phyloP scores from a whole-genome alignment of 2,329 filamentous ascomycete species.

The Periconia macrospinosa region DNA sequence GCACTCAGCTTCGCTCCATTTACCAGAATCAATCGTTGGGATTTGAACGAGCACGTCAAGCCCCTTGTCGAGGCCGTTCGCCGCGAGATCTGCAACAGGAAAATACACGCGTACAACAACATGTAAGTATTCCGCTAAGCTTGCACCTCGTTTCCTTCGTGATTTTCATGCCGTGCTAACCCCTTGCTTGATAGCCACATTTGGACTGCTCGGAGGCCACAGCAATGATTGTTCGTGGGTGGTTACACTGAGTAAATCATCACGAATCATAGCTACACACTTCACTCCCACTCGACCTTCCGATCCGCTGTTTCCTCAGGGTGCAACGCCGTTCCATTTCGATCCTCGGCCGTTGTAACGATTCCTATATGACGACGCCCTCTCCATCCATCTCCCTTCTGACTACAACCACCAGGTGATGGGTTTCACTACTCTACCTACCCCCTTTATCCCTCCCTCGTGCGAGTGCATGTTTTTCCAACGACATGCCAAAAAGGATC shows the following conservation, averaged over 20 bases:
- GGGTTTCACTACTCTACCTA: constrained; percentile 8
- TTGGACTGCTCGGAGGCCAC: constrained; percentile 51
- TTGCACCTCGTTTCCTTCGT: constrained; percentile 28
- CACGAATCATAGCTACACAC: constrained; percentile 14
- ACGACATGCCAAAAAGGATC: constrained; percentile 4
- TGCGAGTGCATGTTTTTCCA: constrained; percentile 3
- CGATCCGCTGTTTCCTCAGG: too few species aligned
- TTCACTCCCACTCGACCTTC: constrained; percentile 8
- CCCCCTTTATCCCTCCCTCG: constrained; percentile 6
- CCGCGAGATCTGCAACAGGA: constrained; percentile 68
- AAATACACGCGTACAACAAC: constrained; percentile 72
- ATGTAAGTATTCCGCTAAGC: constrained; percentile 61
- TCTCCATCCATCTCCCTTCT: too few species aligned
- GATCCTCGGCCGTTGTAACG: too few species aligned
- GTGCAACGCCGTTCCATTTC: too few species aligned
- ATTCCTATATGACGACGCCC: too few species aligned
- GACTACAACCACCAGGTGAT: not conserved
- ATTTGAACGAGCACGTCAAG: constrained; percentile 61
- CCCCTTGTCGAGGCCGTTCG: constrained; percentile 65
- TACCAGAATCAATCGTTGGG: constrained; percentile 65
- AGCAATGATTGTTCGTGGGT: constrained; percentile 35
- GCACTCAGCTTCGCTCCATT: constrained; percentile 75
- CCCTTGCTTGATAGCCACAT: constrained; percentile 46
- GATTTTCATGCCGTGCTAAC: constrained; percentile 28
- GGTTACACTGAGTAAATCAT: constrained; percentile 11